phyloP scores from a whole-genome alignment of 2,329 filamentous ascomycete genomes.

The Periconia digitata region DNA sequence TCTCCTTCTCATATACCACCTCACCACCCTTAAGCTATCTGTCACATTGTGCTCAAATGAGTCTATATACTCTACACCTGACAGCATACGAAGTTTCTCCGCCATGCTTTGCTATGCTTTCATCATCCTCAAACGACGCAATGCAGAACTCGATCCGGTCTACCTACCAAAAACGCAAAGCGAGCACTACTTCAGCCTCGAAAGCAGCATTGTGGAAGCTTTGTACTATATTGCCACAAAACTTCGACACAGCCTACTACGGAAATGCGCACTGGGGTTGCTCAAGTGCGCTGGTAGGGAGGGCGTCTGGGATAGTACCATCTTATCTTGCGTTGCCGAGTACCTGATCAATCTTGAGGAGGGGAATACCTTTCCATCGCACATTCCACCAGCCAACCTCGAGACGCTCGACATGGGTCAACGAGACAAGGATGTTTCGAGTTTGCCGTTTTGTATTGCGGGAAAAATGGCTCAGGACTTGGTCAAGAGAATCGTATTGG shows the following conservation, averaged over 20 bases:
- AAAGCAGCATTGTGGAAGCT: constrained; percentile 3
- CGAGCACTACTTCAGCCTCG: constrained; percentile 1
- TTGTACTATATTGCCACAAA: constrained; percentile 4
- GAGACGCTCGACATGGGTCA: background rate
- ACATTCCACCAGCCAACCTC: background rate
- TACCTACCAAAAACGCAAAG: background rate
- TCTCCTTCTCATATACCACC: constrained; percentile 2
- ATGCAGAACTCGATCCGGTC: background rate
- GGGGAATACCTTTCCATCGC: background rate
- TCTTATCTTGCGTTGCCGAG: constrained; percentile 2
- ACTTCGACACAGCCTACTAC: background rate
- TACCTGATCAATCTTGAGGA: background rate
- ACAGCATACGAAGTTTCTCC: background rate
- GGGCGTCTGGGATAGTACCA: constrained; percentile 8
- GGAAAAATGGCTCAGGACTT: background rate
- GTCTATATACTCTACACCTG: background rate
- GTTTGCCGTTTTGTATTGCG: background rate
- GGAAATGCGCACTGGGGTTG: constrained; percentile 1
- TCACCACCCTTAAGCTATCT: constrained; percentile 1
- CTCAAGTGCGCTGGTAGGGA: constrained; percentile 5
- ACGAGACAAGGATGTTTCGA: background rate
- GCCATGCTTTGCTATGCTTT: background rate
- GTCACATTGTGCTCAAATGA: background rate
- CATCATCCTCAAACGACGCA: background rate
- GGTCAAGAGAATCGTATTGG: background rate